Evolutionary conservation across 2,329 filamentous ascomycete genomes (phyloP), one percentile per base, ranked within the genome.

Genomic region (Colletotrichum tabaci): DNA sequence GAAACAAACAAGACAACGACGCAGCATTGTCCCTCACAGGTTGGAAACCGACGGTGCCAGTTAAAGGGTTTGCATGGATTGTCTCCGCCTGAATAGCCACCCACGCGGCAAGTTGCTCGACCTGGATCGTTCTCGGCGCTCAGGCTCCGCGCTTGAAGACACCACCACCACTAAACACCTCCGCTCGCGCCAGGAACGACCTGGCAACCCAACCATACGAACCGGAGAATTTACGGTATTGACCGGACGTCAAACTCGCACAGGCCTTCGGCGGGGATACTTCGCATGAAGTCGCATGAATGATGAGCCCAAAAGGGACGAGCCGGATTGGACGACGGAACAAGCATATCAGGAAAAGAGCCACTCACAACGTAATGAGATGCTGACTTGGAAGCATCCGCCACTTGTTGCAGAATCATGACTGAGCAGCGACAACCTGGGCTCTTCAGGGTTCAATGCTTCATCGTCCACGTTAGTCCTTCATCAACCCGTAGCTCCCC

Each of bases 191-290:
- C n/a, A 30, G 40, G 53, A 52, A 67, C 40, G 38, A 18, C 57
- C 50, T 30, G 8, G 64, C 42, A 57, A 44, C 44, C 42, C 49
- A 50, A 38, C 21, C 15, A 46, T 52, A 44, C 23, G 61, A 26
- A 42, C 53, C 68, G 68, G 68, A 63, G 65, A 71, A 68, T 71
- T 63, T 71, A 18, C 58, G 58, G 44, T 53, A 49, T 62, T 63
- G 35, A 52, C n/a, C 52, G 26, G 52, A 46, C 50, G 18, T 46
- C 44, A 67, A 46, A 38, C 38, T 61, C 16, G 56, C 44, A 50
- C 56, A 35, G 57, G 67, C 30, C 15, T 5, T 38, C 52, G 35
- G 47, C 26, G 42, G 40, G 50, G 42, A 42, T 26, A 13, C 47
- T 44, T 62, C 46, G 57, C 65, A 63, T 68, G 35, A 57, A 55